A percentile compares a stretch with the other conserved stretches of the same genome.
phyloP scores from a whole-genome alignment of 2,329 filamentous ascomycete genomes.

The Colletotrichum lentis region DNA sequence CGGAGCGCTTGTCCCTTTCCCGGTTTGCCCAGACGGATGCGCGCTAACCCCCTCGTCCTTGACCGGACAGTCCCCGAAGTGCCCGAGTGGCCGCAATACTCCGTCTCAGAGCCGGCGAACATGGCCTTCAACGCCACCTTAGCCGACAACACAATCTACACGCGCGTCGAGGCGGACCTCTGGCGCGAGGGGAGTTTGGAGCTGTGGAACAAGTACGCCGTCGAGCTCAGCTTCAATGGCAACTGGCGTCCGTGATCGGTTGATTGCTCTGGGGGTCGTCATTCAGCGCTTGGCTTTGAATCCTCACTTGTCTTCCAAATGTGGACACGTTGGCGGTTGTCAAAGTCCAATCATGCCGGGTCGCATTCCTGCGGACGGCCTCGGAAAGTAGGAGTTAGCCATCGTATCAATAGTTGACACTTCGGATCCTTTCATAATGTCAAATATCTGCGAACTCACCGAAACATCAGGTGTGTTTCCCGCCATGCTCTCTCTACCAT shows the following conservation, averaged over 20 bases:
- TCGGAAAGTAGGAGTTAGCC: background rate
- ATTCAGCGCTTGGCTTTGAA: background rate
- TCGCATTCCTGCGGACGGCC: too few relatives aligned
- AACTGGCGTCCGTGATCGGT: conserved; percentile 7
- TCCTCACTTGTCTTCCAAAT: too few relatives aligned
- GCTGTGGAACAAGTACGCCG: conserved; percentile 15
- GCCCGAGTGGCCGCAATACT: conserved; percentile 38
- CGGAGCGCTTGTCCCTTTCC: background rate
- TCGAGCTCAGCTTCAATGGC: conserved; percentile 13
- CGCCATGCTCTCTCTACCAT: background rate
- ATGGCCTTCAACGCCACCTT: conserved; percentile 38
- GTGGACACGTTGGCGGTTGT: background rate
- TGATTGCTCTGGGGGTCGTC: too few relatives aligned
- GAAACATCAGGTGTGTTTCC: background rate
- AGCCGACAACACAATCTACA: conserved; percentile 36
- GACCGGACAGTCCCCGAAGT: conserved; percentile 18
- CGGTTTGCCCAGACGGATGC: background rate
- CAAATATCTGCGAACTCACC: background rate
- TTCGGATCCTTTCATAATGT: background rate
- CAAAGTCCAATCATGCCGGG: too few relatives aligned
- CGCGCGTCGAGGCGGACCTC: conserved; percentile 36
- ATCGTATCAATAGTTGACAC: background rate
- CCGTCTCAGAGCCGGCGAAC: conserved; percentile 33
- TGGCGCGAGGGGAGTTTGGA: conserved; percentile 32
- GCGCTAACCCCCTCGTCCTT: background rate